These are phyloP conservation scores for Rhododendron mucronatum DNA, from an alignment of 148 eudicot genomes.

Conservation along the genomic window DNA sequence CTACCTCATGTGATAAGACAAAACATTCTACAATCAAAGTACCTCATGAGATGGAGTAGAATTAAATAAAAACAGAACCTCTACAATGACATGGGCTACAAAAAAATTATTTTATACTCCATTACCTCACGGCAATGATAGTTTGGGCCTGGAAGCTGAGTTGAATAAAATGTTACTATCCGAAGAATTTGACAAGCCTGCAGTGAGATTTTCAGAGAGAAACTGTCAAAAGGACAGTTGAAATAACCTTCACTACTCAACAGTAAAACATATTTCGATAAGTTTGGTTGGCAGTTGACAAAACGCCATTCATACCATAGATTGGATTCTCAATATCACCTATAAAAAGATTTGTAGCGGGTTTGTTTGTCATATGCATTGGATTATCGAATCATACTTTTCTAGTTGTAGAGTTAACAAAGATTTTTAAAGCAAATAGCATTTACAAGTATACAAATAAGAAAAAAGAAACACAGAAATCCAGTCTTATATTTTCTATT, in stretches of 20 bases:
- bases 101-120: not conserved
- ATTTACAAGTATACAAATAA: not conserved
- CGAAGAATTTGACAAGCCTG: conserved; percentile 89
- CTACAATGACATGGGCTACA: not conserved
- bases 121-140: conserved; percentile 97
- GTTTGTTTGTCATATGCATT: not conserved
- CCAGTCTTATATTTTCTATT: not conserved
- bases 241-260: not conserved
- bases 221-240: not conserved
- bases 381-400: not conserved
- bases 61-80: not conserved
- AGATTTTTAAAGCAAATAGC: not conserved
- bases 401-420: not conserved
- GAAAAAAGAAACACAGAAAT: not conserved
- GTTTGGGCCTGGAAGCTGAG: conserved; percentile 97
- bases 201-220: not conserved
- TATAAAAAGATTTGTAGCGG: not conserved
- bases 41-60: not conserved
- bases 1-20: not conserved
- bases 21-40: not conserved
- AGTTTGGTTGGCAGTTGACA: not conserved
- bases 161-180: conserved; percentile 78
- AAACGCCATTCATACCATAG: not conserved
- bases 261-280: not conserved
- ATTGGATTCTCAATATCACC: not conserved